Evolutionary conservation across 305 asterid species (phyloP), one percentile per base, ranked within the genome.

Genomic region (Striga hermonthica): DNA sequence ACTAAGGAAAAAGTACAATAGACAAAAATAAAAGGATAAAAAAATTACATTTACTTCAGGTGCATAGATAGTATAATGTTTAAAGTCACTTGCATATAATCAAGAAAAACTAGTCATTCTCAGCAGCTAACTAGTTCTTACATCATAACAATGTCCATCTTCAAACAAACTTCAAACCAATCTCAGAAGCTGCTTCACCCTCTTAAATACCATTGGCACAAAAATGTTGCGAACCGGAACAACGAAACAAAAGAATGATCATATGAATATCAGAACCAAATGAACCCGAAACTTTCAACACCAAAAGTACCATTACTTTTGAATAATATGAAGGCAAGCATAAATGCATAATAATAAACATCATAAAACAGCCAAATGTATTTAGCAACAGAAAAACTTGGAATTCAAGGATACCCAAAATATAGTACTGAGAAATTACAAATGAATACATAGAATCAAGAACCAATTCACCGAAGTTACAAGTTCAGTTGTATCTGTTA

Each of bases 91-190:
- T 36, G 15, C 11, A 64, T 14, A 36, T 13, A 48, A 64, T 35
- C 15, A 35, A 35, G 59, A 49, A n/a, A n/a, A 49, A 47, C 12
- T 48, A 52, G 35, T n/a, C 36, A 16, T 48, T 10, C 5, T 47
- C n/a, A 13, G 34, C 47, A 13, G 10, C 58, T 35, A 35, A 62
- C n/a, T 61, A 40, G 44, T 61, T 43, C 54, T 62, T 44, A 6
- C 31, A 62, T 62, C 43, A 45, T 41, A 60, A 40, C 55, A 8
- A 40, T 60, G 10, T 44, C 52, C 54, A 62, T 52, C 57, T 15
- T 52, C n/a, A 52, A 52, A 52, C 8, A 14, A 9, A 14, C n/a
- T 48, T 7, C 11, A 15, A 15, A 52, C 12, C 4, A 4, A 13
- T 8, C 4, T 13, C 49, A 48, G 12, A 49, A 13, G 9, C 6